Evolutionary conservation across 192 early-diverging fungal genomes (phyloP).

Genomic region (Phlyctochytrium planicorne): DNA sequence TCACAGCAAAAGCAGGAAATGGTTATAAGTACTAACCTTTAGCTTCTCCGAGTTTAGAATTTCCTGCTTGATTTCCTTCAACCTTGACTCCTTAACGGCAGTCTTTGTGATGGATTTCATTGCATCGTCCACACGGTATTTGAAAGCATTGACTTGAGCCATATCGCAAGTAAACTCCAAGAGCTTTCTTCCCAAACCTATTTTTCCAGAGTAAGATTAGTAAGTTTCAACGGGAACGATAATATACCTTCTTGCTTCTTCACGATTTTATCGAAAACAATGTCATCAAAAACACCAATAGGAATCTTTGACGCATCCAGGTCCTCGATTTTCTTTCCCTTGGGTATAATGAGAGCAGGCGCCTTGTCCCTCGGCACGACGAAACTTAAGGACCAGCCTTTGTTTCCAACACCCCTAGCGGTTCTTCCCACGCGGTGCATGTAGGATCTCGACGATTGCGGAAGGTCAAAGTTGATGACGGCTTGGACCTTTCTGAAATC

Average conservation of each 20-base stretch:
- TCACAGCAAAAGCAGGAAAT: not conserved
- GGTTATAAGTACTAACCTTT: conserved; percentile 50
- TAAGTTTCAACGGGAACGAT: not conserved
- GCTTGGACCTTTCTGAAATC: conserved; percentile 91
- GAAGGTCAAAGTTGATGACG: conserved; percentile 98
- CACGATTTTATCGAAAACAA: conserved; percentile 71
- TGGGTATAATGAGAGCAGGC: conserved; percentile 24
- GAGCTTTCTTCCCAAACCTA: not conserved
- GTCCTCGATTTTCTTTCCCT: conserved; percentile 30
- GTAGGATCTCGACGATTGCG: conserved; percentile 78
- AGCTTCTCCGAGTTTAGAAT: conserved; percentile 95
- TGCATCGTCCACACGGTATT: conserved; percentile 88
- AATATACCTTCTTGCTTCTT: conserved; percentile 64
- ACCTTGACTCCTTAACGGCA: conserved; percentile 82
- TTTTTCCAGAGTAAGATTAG: not conserved
- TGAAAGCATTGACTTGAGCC: conserved; percentile 85
- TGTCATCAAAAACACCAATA: conserved; percentile 49
- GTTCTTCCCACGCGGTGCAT: conserved; percentile 95
- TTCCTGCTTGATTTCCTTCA: conserved; percentile 95
- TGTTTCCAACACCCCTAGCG: conserved; percentile 80
- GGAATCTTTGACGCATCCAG: conserved; percentile 15
- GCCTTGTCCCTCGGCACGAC: conserved; percentile 60
- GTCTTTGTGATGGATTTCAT: conserved; percentile 71
- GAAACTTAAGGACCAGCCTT: conserved; percentile 88
- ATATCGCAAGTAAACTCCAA: conserved; percentile 77